Conservation (phyloP, 441 rosid species). For the Brassica balearica region DNA sequence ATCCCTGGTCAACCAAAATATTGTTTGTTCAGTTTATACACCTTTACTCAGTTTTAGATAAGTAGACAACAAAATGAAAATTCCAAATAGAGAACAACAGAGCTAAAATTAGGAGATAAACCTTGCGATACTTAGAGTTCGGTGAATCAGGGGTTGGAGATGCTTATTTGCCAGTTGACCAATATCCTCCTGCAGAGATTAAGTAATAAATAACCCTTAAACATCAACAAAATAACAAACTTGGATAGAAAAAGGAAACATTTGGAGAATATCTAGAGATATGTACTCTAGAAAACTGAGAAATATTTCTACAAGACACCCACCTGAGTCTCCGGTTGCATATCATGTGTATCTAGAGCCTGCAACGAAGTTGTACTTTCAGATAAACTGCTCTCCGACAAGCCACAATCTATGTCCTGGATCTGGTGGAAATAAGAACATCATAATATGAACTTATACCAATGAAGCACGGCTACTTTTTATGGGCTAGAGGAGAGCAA, state of each 20-base stretch:
- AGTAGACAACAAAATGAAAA: constrained; percentile 13
- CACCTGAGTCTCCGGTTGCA: constrained; percentile 50
- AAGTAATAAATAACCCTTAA: constrained; percentile 37
- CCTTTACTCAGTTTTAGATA: constrained; percentile 10
- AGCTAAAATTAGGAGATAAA: constrained; percentile 38
- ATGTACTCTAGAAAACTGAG: constrained; percentile 13
- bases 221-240: constrained; percentile 12
- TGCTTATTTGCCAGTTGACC: constrained; percentile 48
- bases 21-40: constrained; percentile 33
- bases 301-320: constrained; percentile 40
- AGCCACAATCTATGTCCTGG: constrained; percentile 72
- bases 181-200: constrained; percentile 60
- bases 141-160: constrained; percentile 47
- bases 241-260: constrained; percentile 19
- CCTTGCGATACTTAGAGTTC: constrained; percentile 54
- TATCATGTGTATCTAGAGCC: constrained; percentile 60
- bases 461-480: constrained; percentile 25
- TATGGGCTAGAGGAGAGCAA: constrained; percentile 21
- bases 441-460: neutral
- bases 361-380: constrained; percentile 66
- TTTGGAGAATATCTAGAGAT: constrained; percentile 10
- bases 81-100: neutral
- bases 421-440: constrained; percentile 58
- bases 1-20: constrained; percentile 52
- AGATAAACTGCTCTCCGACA: constrained; percentile 53